These are phyloP conservation scores for Coemansia sp. DNA, from an alignment of 192 early-diverging fungal genomes.

Conservation along the genomic window DNA sequence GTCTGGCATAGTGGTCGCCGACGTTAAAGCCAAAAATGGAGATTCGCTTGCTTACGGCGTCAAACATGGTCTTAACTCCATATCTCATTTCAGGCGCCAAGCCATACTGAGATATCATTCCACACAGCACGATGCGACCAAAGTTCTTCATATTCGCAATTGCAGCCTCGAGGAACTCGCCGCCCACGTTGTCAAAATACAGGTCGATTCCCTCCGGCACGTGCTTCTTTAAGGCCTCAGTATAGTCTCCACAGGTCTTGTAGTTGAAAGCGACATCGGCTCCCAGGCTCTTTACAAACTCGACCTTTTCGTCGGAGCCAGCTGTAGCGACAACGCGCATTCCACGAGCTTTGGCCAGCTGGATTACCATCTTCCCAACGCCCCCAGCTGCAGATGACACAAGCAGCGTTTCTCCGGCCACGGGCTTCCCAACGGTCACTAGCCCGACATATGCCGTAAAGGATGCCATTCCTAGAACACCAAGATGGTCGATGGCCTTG, in stretches of 20 bases:
- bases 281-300: conserved; percentile 64
- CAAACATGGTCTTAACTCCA: conserved; percentile 56
- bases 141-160: conserved; percentile 61
- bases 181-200: conserved; percentile 86
- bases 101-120: conserved; percentile 69
- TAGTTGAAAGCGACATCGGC: conserved; percentile 79
- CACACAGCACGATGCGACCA: conserved; percentile 70
- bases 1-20: conserved; percentile 47
- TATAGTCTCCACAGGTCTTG: conserved; percentile 35
- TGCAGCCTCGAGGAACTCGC: conserved; percentile 70
- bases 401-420: conserved; percentile 78
- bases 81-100: conserved; percentile 24
- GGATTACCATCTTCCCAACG: conserved; percentile 73
- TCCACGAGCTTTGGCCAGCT: conserved; percentile 74
- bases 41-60: conserved; percentile 57
- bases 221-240: conserved; percentile 54
- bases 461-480: conserved; percentile 77
- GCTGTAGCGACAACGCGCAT: conserved; percentile 80
- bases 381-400: conserved; percentile 77
- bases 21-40: conserved; percentile 65
- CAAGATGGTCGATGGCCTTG: conserved; percentile 57
- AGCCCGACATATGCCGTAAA: conserved; percentile 73
- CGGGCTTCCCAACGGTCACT: conserved; percentile 61
- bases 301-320: conserved; percentile 81
- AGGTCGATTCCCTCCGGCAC: conserved; percentile 83